Conservation (phyloP, 345 rosid species). For the Salix koriyanagi region DNA sequence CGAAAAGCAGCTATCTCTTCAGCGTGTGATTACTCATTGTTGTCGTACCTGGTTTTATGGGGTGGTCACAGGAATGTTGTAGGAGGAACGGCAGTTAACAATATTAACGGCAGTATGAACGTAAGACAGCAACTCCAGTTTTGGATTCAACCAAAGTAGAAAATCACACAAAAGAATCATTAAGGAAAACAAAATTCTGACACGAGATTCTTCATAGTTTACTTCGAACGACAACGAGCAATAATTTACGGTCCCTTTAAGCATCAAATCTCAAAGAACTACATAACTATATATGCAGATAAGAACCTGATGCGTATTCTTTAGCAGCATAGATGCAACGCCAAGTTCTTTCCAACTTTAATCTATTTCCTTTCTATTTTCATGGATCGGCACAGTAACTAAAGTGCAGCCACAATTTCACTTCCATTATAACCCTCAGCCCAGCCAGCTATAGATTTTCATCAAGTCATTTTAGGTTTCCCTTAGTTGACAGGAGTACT, state of each 20-base stretch:
- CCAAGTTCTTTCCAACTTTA: slow-evolving; percentile 26
- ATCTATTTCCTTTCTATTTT: not conserved
- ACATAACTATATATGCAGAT: slow-evolving; percentile 26
- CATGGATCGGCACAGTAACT: not conserved
- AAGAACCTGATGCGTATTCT: slow-evolving; percentile 44
- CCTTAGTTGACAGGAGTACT: not conserved
- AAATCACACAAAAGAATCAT: not conserved
- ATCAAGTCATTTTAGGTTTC: not conserved
- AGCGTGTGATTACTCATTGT: not conserved
- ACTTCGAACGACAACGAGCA: slow-evolving; percentile 25
- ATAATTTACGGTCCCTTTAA: slow-evolving; percentile 41
- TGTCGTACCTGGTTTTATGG: not conserved
- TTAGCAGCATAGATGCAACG: slow-evolving; percentile 26
- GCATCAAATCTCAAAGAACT: slow-evolving; percentile 33
- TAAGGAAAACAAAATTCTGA: slow-evolving; percentile 2
- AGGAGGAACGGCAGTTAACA: slow-evolving; percentile 2
- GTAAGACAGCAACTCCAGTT: slow-evolving; percentile 16
- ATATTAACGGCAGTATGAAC: not conserved
- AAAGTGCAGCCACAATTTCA: not conserved
- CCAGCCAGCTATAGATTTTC: not conserved
- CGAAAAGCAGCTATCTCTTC: not conserved
- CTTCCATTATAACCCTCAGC: not conserved
- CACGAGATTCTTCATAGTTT: slow-evolving; percentile 30
- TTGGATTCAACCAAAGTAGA: slow-evolving; percentile 15
- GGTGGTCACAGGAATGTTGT: slow-evolving; percentile 26